A percentile compares a stretch with the other conserved stretches of the same genome.
Evolutionary conservation across 257 asterid species (phyloP).

Genomic region (Henckelia pumila): DNA sequence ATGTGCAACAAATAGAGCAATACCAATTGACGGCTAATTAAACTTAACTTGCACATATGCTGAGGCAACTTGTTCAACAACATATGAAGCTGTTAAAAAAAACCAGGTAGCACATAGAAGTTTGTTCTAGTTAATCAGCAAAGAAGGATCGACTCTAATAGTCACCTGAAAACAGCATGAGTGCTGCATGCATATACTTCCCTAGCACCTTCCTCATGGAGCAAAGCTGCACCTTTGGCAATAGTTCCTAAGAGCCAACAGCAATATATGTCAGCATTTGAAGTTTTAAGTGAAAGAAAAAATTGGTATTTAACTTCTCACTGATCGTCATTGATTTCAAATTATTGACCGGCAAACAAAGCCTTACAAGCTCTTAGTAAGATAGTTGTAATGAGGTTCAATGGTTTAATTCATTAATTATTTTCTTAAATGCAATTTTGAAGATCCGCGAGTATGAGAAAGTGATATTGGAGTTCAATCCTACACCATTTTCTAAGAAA

Average conservation of each 20-base stretch:
- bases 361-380: conserved; percentile 1
- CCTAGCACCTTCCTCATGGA: conserved; percentile 90
- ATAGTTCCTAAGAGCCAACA: conserved; percentile 70
- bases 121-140: neutral
- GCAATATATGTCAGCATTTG: conserved; percentile 22
- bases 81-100: neutral
- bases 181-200: conserved; percentile 97
- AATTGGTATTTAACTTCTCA: neutral
- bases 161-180: conserved; percentile 92
- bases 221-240: conserved; percentile 87
- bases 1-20: neutral
- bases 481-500: neutral
- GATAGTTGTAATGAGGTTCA: conserved; percentile 13
- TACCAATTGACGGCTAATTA: neutral
- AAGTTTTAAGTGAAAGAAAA: neutral
- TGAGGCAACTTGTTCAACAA: neutral
- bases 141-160: neutral
- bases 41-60: neutral
- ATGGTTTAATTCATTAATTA: neutral
- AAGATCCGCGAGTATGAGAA: neutral
- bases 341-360: neutral
- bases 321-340: neutral
- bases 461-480: neutral
- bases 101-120: neutral
- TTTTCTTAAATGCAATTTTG: conserved; percentile 15